A percentile compares a stretch with the other conserved stretches of the same genome.
phyloP scores from a whole-genome alignment of 2,329 filamentous ascomycete genomes.

The Ceratocystis papillata region DNA sequence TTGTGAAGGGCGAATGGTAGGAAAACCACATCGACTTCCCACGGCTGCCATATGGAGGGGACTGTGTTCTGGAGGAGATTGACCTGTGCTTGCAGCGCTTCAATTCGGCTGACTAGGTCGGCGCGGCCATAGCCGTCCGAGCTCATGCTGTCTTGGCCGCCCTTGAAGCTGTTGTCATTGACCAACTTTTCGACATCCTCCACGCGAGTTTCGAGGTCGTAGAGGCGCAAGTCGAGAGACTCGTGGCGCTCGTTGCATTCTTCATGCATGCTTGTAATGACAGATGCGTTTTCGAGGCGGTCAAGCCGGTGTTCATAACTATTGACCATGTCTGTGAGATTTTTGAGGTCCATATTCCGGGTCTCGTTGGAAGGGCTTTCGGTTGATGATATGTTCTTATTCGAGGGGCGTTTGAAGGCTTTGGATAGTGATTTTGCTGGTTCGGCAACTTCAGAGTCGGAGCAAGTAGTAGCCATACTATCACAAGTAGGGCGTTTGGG shows the following conservation, averaged over 20 bases:
- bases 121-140: conserved; percentile 34
- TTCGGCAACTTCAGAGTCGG: conserved; percentile 25
- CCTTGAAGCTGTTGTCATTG: conserved; percentile 36
- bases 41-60: conserved; percentile 47
- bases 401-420: not conserved
- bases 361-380: not conserved
- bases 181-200: conserved; percentile 44
- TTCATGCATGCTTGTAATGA: conserved; percentile 51
- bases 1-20: conserved; percentile 55
- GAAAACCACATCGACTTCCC: conserved; percentile 67
- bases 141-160: conserved; percentile 34
- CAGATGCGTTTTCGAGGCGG: conserved; percentile 57
- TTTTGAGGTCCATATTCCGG: conserved; percentile 35
- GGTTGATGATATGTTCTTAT: not conserved
- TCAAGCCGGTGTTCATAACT: conserved; percentile 56
- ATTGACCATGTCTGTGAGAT: conserved; percentile 43
- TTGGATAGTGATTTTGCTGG: not conserved
- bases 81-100: conserved; percentile 41
- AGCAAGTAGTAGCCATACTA: conserved; percentile 25
- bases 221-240: conserved; percentile 52
- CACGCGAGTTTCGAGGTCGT: conserved; percentile 55
- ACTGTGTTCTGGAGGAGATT: conserved; percentile 48
- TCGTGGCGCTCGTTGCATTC: conserved; percentile 60
- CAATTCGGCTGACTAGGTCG: conserved; percentile 42
- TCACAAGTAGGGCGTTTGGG: conserved; percentile 10